These are phyloP conservation scores for Hymenoscyphus fraxineus DNA, from an alignment of 2,329 filamentous ascomycete species.

Conservation along the genomic window DNA sequence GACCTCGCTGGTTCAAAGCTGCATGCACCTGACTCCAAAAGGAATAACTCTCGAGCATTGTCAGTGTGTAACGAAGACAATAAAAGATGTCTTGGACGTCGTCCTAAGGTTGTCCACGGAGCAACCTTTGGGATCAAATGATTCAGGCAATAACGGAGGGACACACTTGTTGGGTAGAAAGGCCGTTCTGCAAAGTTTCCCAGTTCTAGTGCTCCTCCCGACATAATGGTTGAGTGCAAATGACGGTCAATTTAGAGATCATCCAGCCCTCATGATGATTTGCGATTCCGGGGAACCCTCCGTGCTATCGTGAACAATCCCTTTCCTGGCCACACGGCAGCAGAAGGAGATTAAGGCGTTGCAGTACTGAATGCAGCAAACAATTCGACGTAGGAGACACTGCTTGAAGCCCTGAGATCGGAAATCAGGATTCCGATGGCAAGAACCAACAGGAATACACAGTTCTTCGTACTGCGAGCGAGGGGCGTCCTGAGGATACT, in stretches of 20 bases:
- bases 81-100: neutral
- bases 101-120: too few relatives aligned
- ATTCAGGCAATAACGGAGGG: neutral
- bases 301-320: neutral
- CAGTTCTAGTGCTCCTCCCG: neutral
- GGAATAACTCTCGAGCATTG: too few relatives aligned
- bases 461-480: neutral
- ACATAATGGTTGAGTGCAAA: neutral
- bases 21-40: too few relatives aligned
- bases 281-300: neutral
- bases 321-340: neutral
- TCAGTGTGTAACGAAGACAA: too few relatives aligned
- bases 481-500: neutral
- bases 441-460: neutral
- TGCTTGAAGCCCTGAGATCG: neutral
- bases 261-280: neutral
- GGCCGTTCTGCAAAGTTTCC: neutral
- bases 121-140: too few relatives aligned
- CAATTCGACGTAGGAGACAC: neutral
- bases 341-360: neutral
- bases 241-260: neutral
- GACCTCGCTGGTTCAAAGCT: too few relatives aligned
- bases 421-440: neutral
- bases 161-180: neutral
- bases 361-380: neutral